Base-by-base conservation (phyloP, 2,329 filamentous ascomycete species). In the Pseudopithomyces chartarum region DNA sequence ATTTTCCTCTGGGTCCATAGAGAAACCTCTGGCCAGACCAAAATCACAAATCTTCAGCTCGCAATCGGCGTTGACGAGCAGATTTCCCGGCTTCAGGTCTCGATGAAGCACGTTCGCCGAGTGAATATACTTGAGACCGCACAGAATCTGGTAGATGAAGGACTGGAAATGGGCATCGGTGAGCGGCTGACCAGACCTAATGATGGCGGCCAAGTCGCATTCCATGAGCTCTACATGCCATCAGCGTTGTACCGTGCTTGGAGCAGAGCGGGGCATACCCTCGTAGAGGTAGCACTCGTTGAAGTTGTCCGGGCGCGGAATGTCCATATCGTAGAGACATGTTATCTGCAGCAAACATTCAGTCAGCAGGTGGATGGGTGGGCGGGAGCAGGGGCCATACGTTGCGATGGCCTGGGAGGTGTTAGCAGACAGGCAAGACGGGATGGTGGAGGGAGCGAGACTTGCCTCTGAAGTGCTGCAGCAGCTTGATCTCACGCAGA, bases 11-110 rank as follows among this genome's bases (percentile, higher is more conserved):
- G 95, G 48, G 10, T 51, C 48, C 48, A 51, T 51, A 6, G 48
- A 51, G 19, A 51, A 51, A 8, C 48, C 48, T 39, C 95, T 87
- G 5, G 95, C 95, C 56, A 99, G 84, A 69, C 95, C 95, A 73
- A 99, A 99, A 80, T 99, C 95, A 80, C 91, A 96, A 78, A 99
- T 98, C 85, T 99, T 99, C 67, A 99, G 87, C 83, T 99, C 95
- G 78, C 95, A 99, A 79, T 99, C 95, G 79, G 95, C 95, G 74
- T 99, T 99, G 75, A 99, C 95, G 42, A 99, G 87, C 71, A 99
- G 79, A 77, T 99, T 99, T 56, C 95, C 95, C 34, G 95, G 95
- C 81, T 99, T 99, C 73, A 99, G 80, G 77, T 99, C 95, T 76
- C 95, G 90, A 77, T 99, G 95, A 64, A 99, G 84, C 51, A 99